Conservation (phyloP, 768 basidiomycete genomes). For the Rickenella mellea region DNA sequence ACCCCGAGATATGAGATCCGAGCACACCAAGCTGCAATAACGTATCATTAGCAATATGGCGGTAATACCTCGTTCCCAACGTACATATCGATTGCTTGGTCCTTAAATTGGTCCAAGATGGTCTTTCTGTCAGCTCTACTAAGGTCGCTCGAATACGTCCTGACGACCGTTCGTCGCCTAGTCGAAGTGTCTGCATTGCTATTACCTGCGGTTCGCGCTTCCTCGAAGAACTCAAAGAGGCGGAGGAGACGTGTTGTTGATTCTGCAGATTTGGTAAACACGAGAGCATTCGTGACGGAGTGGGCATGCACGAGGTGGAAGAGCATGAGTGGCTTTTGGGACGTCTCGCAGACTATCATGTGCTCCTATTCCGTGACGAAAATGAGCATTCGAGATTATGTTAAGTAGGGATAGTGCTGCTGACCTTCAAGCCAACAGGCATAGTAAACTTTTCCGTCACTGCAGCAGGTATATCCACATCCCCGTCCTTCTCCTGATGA, state of each 20-base stretch:
- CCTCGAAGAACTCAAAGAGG: slow-evolving; percentile 76
- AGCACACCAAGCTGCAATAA: slow-evolving; percentile 73
- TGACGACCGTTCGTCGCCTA: slow-evolving; percentile 31
- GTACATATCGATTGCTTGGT: slow-evolving; percentile 76
- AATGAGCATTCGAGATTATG: not conserved
- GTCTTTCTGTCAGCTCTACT: slow-evolving; percentile 58
- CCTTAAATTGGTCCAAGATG: slow-evolving; percentile 74
- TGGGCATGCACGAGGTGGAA: slow-evolving; percentile 72
- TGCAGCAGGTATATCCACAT: slow-evolving; percentile 36
- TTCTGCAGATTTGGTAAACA: slow-evolving; percentile 97
- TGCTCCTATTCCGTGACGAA: slow-evolving; percentile 51
- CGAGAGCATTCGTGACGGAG: slow-evolving; percentile 59
- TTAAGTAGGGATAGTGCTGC: slow-evolving; percentile 14
- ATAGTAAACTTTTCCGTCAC: slow-evolving; percentile 74
- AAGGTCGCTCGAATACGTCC: slow-evolving; percentile 85
- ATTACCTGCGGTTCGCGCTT: slow-evolving; percentile 21
- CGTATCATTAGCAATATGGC: not conserved
- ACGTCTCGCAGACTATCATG: slow-evolving; percentile 71
- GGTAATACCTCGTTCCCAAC: slow-evolving; percentile 15
- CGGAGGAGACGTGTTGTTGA: slow-evolving; percentile 75
- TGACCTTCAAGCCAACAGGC: slow-evolving; percentile 67
- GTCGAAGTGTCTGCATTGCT: slow-evolving; percentile 8
- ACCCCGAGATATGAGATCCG: slow-evolving; percentile 91
- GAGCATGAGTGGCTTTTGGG: slow-evolving; percentile 81
- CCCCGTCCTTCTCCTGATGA: slow-evolving; percentile 37